phyloP scores from a whole-genome alignment of 2,329 filamentous ascomycete genomes.

The Dactylellina parvicollis region DNA sequence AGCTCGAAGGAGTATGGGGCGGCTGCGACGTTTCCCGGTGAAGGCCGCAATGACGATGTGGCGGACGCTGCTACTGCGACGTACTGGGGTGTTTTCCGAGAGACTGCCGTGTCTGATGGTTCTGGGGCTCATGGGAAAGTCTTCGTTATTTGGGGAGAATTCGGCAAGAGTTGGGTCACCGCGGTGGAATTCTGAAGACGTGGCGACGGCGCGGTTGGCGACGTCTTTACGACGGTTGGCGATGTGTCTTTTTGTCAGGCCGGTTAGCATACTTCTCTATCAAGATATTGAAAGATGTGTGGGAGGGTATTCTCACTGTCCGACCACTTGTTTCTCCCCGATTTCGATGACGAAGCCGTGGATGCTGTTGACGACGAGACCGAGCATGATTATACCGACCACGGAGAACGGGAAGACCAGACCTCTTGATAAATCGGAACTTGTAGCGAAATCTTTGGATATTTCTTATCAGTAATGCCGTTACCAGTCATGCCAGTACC shows the following conservation, averaged over 20 bases:
- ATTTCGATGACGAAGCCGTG: slow-evolving; percentile 64
- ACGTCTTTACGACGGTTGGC: slow-evolving; percentile 33
- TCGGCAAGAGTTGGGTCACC: slow-evolving; percentile 31
- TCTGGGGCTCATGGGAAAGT: slow-evolving; percentile 1
- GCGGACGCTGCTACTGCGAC: slow-evolving; percentile 30
- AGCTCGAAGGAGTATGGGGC: slow-evolving; percentile 42
- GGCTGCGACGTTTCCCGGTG: slow-evolving; percentile 18
- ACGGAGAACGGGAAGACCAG: slow-evolving; percentile 85
- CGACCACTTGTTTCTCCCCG: slow-evolving; percentile 54
- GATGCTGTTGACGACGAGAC: slow-evolving; percentile 83
- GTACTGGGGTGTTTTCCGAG: too few relatives aligned
- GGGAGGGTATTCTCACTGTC: slow-evolving; percentile 13
- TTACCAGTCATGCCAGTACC: not conserved
- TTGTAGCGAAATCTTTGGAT: slow-evolving; percentile 43
- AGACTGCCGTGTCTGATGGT: slow-evolving; percentile 3
- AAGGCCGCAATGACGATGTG: slow-evolving; percentile 17
- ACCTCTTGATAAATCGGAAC: slow-evolving; percentile 68
- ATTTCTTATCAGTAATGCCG: not conserved
- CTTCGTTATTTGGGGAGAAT: slow-evolving; percentile 1
- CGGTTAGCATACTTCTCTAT: not conserved
- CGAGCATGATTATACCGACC: slow-evolving; percentile 82
- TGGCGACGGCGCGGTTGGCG: slow-evolving; percentile 42
- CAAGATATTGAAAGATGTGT: not conserved
- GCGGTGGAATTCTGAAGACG: slow-evolving; percentile 36
- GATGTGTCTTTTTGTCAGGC: slow-evolving; percentile 19